These are phyloP conservation scores for Xylariaceae sp. DNA, from an alignment of 2,329 filamentous ascomycete species.

Conservation along the genomic window DNA sequence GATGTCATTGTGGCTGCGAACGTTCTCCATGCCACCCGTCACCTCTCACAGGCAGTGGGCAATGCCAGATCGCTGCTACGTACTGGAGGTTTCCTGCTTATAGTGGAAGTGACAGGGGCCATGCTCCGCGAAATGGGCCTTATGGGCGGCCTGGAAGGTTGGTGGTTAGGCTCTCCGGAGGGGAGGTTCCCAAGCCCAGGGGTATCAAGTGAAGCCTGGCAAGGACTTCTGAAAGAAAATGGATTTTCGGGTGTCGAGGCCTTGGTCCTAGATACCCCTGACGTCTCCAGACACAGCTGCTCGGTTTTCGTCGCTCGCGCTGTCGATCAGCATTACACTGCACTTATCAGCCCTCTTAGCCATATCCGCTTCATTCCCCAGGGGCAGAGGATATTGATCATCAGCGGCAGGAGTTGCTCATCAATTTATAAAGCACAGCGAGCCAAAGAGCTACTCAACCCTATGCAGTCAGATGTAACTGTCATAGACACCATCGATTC, in stretches of 20 bases:
- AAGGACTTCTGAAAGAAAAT: neutral
- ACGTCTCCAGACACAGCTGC: no score
- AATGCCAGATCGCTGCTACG: constrained; percentile 47
- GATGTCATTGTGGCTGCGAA: constrained; percentile 49
- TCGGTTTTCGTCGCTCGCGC: no score
- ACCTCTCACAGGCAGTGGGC: constrained; percentile 30
- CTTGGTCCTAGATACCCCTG: neutral
- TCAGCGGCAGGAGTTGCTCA: no score
- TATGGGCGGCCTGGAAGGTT: constrained; percentile 36
- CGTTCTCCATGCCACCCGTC: constrained; percentile 47
- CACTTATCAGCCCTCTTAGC: no score
- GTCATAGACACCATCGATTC: no score
- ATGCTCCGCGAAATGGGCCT: constrained; percentile 15
- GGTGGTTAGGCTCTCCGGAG: constrained; percentile 27
- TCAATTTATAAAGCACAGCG: no score
- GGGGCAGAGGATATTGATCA: no score
- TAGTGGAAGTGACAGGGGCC: constrained; percentile 47
- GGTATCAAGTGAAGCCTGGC: neutral
- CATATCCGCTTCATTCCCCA: no score
- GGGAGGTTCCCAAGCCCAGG: neutral
- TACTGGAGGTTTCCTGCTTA: constrained; percentile 52
- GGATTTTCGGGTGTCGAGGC: neutral
- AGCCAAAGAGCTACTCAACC: no score
- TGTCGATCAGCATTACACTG: no score
- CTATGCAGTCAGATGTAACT: no score